Evolutionary conservation across 352 stramenopile species (phyloP), one percentile per base, ranked within the genome.

Genomic region (Globisporangium barbulae): DNA sequence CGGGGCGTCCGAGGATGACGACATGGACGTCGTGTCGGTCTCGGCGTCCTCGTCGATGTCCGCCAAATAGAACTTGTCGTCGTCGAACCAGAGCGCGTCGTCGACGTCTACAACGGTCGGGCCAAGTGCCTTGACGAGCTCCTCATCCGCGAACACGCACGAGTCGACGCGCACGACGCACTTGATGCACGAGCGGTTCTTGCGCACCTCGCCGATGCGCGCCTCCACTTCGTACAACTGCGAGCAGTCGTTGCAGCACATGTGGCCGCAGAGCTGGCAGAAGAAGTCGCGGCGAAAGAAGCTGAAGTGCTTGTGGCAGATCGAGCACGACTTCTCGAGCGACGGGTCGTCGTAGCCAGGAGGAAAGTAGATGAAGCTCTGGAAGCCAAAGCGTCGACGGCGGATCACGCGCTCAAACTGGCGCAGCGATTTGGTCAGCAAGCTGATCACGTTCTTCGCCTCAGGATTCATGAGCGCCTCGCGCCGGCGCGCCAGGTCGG

Each of bases 381-480:
- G 83, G 59, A 92, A 75, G 2, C 83, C 83, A 35, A 90, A 76
- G 31, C 83, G 81, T 28, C 83, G 78, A 0, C 83, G 83, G 0
- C 81, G 79, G 59, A 90, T 89, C 45, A 92, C 78, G 21, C 75
- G 75, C 64, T 92, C 83, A n/a, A 89, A 78, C 44, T 79, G 62
- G 44, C 71, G 73, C 45, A 92, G 55, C 42, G 77, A 88, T 10
- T 74, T 82, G 19, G 78, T 77, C 12, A 90, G 54, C 12, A 85
- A 45, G 9, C 81, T 68, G 61, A 92, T 74, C 41, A 91, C 80
- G 56, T 84, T 75, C 22, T 76, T 75, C 1, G 79, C 79, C 68
- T 89, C 83, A 0, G 81, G 72, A 58, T 88, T 92, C 63, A 89
- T 74, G n/a, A 79, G 70, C 2, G 66, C 59, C 0, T 80, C 70